Percentiles rank a stretch among this genome's conserved stretches.
phyloP scores from a whole-genome alignment of 192 early-diverging fungal genomes.

The Thamnidium elegans region DNA sequence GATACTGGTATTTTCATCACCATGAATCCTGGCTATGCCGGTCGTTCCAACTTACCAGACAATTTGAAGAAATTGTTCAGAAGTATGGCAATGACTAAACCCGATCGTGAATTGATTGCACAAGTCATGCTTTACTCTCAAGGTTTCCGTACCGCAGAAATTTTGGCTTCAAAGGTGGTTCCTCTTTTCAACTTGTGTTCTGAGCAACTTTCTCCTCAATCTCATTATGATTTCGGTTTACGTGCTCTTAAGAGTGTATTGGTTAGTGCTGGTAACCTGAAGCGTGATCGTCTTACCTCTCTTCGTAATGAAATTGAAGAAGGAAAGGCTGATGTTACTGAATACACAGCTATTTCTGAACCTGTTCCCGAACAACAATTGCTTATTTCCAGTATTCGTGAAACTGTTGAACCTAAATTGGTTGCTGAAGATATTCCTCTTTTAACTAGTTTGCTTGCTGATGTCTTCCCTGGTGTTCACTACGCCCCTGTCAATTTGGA shows the following conservation, averaged over 20 bases:
- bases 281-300: conserved; percentile 72
- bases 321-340: conserved; percentile 32
- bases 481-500: conserved; percentile 78
- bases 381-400: conserved; percentile 90
- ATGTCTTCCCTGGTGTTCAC: conserved; percentile 92
- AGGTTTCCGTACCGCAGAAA: conserved; percentile 96
- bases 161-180: conserved; percentile 91
- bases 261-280: conserved; percentile 98
- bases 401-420: conserved; percentile 97
- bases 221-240: conserved; percentile 99
- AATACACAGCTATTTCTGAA: conserved; percentile 58
- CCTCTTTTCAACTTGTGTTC: conserved; percentile 95
- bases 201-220: conserved; percentile 93
- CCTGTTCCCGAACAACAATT: conserved; percentile 83
- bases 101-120: conserved; percentile 96
- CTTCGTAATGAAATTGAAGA: conserved; percentile 45
- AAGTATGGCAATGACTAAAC: conserved; percentile 98
- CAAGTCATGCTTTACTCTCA: conserved; percentile 99
- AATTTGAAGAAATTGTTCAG: conserved; percentile 99
- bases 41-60: conserved; percentile 96
- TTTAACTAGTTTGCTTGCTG: conserved; percentile 80
- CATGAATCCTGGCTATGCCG: conserved; percentile 99
- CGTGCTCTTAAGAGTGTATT: conserved; percentile 98
- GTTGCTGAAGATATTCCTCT: conserved; percentile 94
- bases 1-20: conserved; percentile 98